A percentile compares a stretch with the other conserved stretches of the same genome.
Evolutionary conservation across 139 green algal species (phyloP).

Genomic region (Closterium sp.): DNA sequence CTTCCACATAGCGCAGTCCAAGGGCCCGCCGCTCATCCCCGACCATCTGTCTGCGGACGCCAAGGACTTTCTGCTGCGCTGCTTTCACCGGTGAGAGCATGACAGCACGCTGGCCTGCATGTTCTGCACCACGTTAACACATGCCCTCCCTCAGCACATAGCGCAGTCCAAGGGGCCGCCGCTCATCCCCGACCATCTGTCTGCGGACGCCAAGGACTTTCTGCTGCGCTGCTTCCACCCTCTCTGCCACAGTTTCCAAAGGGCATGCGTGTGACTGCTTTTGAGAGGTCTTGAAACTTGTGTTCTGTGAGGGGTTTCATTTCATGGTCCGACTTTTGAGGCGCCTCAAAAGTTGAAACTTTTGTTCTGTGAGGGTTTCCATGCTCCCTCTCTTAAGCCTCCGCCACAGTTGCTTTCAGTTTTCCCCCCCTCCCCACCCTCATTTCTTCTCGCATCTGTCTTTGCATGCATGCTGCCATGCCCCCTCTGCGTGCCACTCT

Average conservation of each 20-base stretch:
- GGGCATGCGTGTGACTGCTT: too few relatives aligned
- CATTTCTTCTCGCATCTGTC: background rate
- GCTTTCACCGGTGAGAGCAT: conserved; percentile 68
- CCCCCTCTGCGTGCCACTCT: background rate
- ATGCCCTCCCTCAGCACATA: conserved; percentile 66
- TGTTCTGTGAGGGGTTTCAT: too few relatives aligned
- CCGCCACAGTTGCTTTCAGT: too few relatives aligned
- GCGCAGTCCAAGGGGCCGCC: conserved; percentile 76
- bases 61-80: conserved; percentile 88
- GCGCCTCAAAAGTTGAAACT: too few relatives aligned
- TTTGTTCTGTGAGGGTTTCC: too few relatives aligned
- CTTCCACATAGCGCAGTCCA: conserved; percentile 85
- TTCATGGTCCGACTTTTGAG: too few relatives aligned
- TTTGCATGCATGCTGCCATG: too few relatives aligned
- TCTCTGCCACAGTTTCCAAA: too few relatives aligned
- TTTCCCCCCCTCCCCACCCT: background rate
- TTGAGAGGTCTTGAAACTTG: too few relatives aligned
- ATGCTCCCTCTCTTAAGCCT: too few relatives aligned
- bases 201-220: conserved; percentile 81
- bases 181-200: conserved; percentile 64
- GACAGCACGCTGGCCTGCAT: too few relatives aligned
- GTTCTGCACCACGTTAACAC: too few relatives aligned
- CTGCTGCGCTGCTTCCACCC: conserved; percentile 83
- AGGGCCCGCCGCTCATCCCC: conserved; percentile 60
- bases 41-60: conserved; percentile 71